These are phyloP conservation scores for Geotrichum bryndzae DNA, from an alignment of 1,139 yeast species.

Conservation along the genomic window DNA sequence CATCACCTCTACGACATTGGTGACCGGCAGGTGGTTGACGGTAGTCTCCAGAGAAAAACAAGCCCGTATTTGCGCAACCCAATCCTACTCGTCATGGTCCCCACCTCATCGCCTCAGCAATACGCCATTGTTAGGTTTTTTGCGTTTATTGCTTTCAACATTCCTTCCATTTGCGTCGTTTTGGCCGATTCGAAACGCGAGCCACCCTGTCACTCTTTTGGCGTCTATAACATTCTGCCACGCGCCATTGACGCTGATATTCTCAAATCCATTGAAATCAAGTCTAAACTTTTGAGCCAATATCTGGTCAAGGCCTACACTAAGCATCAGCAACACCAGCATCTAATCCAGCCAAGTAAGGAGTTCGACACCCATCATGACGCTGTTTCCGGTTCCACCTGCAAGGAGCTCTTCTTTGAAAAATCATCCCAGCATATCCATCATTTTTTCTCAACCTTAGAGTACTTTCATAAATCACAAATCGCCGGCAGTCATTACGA, in stretches of 20 bases:
- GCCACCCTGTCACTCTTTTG: constrained; percentile 2
- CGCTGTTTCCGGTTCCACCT: not conserved
- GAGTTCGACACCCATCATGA: not conserved
- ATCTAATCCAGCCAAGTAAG: not conserved
- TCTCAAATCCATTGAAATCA: not conserved
- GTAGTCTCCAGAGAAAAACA: not conserved
- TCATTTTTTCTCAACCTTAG: constrained; percentile 4
- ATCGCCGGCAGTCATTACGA: not conserved
- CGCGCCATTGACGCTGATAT: not conserved
- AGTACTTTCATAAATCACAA: constrained; percentile 1
- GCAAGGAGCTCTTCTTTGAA: not conserved
- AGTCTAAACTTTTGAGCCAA: not conserved
- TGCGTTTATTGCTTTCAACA: constrained; percentile 11
- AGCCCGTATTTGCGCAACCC: not conserved
- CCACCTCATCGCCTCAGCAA: constrained; percentile 3
- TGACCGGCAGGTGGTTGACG: not conserved
- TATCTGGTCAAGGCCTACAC: not conserved
- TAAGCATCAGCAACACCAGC: not conserved
- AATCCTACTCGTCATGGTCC: constrained; percentile 7
- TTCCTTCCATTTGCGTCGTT: constrained; percentile 13
- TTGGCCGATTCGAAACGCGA: constrained; percentile 1
- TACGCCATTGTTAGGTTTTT: constrained; percentile 14
- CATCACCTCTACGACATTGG: constrained; percentile 4
- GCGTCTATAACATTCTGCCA: constrained; percentile 5
- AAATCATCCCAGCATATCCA: constrained; percentile 2